Conservation (phyloP, 345 rosid genomes). For the Brassica napus region Da-Ae NC_063441.1:19524001-19524500, state of each 20-base stretch:
- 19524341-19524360: too few species aligned
- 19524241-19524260: constrained; percentile 1
- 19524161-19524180: constrained; percentile 97
- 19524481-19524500: constrained; percentile 88
- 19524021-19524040: constrained; percentile 91
- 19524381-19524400: too few species aligned
- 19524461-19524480: constrained; percentile 79
- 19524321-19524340: too few species aligned
- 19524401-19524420: too few species aligned
- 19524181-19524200: constrained; percentile 95
- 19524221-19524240: background rate
- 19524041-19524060: constrained; percentile 91
- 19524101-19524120: constrained; percentile 70
- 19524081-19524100: constrained; percentile 48
- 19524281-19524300: background rate
- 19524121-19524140: constrained; percentile 78
- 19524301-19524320: too few species aligned
- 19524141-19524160: constrained; percentile 78
- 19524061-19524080: constrained; percentile 66
- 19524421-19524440: too few species aligned
- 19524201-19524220: constrained; percentile 20
- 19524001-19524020: constrained; percentile 92
- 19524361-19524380: too few species aligned
- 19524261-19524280: background rate
- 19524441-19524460: background rate